phyloP scores from a whole-genome alignment of 139 green algal species.

The Yamagishiella unicocca region DNA sequence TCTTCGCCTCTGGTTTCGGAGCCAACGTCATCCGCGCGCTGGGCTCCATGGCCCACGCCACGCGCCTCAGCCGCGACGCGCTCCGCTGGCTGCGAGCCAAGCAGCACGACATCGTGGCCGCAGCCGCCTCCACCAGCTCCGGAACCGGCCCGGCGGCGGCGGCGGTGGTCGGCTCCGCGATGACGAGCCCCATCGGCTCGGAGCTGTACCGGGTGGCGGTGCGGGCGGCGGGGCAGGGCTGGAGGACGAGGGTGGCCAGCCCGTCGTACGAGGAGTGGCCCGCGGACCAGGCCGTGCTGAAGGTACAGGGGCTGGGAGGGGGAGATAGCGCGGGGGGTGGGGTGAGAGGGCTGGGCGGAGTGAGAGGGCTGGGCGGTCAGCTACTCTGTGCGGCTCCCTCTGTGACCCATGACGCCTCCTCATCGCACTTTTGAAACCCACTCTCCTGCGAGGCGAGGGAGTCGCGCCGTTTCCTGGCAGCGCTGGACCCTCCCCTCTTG shows the following conservation, averaged over 20 bases:
- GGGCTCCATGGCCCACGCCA: not conserved
- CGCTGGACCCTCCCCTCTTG: too few relatives aligned
- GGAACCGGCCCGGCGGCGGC: not conserved
- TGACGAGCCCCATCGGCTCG: not conserved
- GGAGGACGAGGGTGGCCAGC: not conserved
- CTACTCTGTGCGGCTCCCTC: too few relatives aligned
- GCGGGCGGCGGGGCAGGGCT: not conserved
- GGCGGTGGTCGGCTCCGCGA: not conserved
- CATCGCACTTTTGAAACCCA: too few relatives aligned
- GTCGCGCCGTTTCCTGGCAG: too few relatives aligned
- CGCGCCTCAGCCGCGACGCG: not conserved
- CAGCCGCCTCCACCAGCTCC: too few relatives aligned
- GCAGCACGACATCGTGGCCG: constrained; percentile 23
- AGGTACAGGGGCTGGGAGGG: not conserved
- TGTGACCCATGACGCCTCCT: too few relatives aligned
- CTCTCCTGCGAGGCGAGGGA: too few relatives aligned
- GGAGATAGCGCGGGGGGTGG: not conserved
- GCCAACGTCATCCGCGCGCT: constrained; percentile 15
- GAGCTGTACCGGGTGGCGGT: constrained; percentile 18
- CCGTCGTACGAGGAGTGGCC: constrained; percentile 35
- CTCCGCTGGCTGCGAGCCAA: constrained; percentile 20
- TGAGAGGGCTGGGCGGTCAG: not conserved
- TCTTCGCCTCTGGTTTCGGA: not conserved
- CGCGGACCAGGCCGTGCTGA: constrained; percentile 23
- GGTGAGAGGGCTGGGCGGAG: not conserved